Percentiles rank a stretch among this genome's conserved stretches.
These are phyloP conservation scores for Allodekkera sacchari DNA, from an alignment of 805 yeast species.

Conservation along the genomic window DNA sequence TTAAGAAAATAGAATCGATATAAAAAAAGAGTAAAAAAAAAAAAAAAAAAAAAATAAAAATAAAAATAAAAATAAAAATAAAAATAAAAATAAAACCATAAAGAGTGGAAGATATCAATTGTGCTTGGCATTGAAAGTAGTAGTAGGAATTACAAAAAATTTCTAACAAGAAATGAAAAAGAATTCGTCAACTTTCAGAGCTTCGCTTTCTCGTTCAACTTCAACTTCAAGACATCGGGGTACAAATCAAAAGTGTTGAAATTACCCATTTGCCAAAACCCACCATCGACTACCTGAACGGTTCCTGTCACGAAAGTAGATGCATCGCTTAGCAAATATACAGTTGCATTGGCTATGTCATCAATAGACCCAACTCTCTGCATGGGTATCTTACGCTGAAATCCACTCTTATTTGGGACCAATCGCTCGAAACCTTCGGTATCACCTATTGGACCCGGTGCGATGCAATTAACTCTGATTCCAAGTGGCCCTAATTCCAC, in stretches of 20 bases:
- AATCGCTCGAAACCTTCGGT: constrained; percentile 82
- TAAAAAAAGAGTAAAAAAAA: no score
- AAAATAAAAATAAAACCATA: no score
- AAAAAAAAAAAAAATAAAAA: no score
- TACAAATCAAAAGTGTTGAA: constrained; percentile 26
- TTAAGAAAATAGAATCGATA: no score
- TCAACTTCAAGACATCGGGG: constrained; percentile 32
- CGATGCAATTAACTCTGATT: constrained; percentile 72
- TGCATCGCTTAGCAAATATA: constrained; percentile 76
- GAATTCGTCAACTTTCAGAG: constrained; percentile 8
- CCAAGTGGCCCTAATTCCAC: constrained; percentile 92
- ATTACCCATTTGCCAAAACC: constrained; percentile 72
- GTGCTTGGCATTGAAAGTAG: background rate
- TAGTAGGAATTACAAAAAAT: no score
- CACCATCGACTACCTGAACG: constrained; percentile 82
- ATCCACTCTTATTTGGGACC: constrained; percentile 31
- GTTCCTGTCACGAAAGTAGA: constrained; percentile 73
- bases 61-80: no score
- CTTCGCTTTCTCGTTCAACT: constrained; percentile 18
- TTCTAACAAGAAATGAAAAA: background rate
- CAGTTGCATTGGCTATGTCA: constrained; percentile 86
- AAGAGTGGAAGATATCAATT: background rate
- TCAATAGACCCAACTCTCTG: constrained; percentile 59
- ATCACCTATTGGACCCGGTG: constrained; percentile 84
- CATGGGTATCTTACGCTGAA: constrained; percentile 46